phyloP scores from a whole-genome alignment of 352 stramenopile genomes.

The Pythium sp. region DNA sequence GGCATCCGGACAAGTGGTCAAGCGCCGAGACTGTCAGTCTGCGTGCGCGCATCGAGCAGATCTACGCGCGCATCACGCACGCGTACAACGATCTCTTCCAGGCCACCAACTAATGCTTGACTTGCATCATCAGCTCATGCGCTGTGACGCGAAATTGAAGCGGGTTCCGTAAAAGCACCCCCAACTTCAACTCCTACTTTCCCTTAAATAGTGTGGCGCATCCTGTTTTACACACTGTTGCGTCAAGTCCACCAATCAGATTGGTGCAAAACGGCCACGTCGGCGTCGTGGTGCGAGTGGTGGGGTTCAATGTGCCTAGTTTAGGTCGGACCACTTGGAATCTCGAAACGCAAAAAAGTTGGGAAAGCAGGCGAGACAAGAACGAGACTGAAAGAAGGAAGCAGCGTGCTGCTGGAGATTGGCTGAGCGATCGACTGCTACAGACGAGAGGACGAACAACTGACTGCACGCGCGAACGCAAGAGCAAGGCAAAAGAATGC shows the following conservation, averaged over 20 bases:
- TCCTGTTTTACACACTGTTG: conserved; percentile 2
- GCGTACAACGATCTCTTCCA: conserved; percentile 45
- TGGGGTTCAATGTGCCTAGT: conserved; percentile 16
- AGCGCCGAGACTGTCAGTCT: conserved; percentile 23
- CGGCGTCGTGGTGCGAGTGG: background rate
- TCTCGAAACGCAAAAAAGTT: conserved; percentile 10
- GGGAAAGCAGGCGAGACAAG: background rate
- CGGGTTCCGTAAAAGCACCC: background rate
- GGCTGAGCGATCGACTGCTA: background rate
- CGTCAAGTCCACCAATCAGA: conserved; percentile 4
- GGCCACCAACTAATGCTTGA: background rate
- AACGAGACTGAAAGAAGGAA: background rate
- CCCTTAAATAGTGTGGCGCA: conserved; percentile 1
- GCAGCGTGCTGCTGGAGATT: background rate
- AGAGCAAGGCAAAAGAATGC: conserved; percentile 27
- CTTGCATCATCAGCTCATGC: background rate
- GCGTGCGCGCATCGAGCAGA: conserved; percentile 24
- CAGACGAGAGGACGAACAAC: background rate
- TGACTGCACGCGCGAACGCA: background rate
- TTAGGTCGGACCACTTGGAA: conserved; percentile 3
- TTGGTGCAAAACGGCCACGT: background rate
- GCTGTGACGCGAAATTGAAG: background rate
- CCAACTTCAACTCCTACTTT: conserved; percentile 2
- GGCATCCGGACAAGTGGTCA: conserved; percentile 73
- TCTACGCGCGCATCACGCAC: conserved; percentile 45